Base-by-base conservation (phyloP, 2,329 filamentous ascomycete genomes). In the Alternaria ventricosa region DNA sequence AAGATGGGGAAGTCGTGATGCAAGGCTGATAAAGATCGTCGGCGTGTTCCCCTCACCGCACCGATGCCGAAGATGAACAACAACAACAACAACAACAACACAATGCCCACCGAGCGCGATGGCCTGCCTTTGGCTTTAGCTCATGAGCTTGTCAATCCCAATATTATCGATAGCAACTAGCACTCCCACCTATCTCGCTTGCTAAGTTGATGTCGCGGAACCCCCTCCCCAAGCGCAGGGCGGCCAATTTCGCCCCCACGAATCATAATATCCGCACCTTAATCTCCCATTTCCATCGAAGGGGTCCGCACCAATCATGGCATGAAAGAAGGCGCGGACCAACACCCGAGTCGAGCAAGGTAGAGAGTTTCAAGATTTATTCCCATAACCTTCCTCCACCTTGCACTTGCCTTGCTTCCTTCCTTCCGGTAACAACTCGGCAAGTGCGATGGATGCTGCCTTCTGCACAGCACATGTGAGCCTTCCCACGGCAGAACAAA, bases 221-320 rank as follows among this genome's bases (percentile, higher is more conserved):
- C 20, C 20, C 44, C 18, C 49, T 23, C 20, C 18, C 13, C 28
- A 36, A 53, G 49, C 49, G 36, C 36, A 41, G 0, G 9, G 30
- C 49, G 30, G 49, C 49, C 49, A 53, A 53, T 36, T 53, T 53
- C 28, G 49, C 49, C 49, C 49, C 49, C 49, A 53, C 49, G 49
- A 53, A 53, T 53, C 49, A 41, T 53, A 23, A 23, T 25, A 36
- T 15, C 30, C 49, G 20, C 20, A 23, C 49, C 36, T 36, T 53
- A 36, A 36, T 53, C 30, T 53, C 49, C 49, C 49, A 25, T 18
- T 36, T 28, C 20, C 33, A 20, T 15, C 49, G 8, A 23, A 2
- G 15, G 49, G 15, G 13, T 53, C 49, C 49, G 49, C 49, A n/a
- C 49, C 49, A 53, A 53, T 36, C 28, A 53, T n/a, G 22, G 23